Percentiles rank a stretch among this genome's conserved stretches.
Conservation (phyloP, 2,329 filamentous ascomycete genomes). For the Penicillium sp. region DNA sequence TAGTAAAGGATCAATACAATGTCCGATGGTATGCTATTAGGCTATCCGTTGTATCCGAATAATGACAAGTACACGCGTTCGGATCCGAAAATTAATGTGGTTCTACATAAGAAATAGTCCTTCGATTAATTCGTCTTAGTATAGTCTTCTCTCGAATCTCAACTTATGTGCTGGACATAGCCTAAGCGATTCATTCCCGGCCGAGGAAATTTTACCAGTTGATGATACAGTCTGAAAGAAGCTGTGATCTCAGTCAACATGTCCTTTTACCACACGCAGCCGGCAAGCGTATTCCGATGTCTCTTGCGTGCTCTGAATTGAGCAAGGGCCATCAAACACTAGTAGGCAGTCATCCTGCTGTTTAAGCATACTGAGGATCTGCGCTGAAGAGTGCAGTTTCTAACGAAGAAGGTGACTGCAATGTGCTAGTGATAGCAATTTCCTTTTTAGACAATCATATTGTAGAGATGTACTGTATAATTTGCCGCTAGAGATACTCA, state of each 20-base stretch:
- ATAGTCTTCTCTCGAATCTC: neutral
- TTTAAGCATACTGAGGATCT: neutral
- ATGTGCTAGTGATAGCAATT: neutral
- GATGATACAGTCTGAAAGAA: neutral
- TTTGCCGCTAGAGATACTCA: neutral
- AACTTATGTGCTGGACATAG: neutral
- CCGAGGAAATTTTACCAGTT: constrained; percentile 13
- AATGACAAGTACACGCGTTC: neutral
- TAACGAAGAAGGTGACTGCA: neutral
- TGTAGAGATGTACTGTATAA: neutral
- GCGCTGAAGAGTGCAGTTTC: neutral
- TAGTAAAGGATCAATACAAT: neutral
- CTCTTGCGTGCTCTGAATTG: neutral
- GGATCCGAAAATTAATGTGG: neutral
- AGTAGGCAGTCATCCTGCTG: neutral
- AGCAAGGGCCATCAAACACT: neutral
- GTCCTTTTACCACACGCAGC: neutral
- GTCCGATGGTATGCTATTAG: constrained; percentile 10
- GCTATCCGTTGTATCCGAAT: neutral
- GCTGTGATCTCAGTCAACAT: neutral
- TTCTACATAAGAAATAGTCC: neutral
- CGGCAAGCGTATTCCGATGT: neutral
- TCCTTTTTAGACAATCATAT: neutral
- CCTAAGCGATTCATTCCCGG: neutral
- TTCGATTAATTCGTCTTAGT: neutral